These are phyloP conservation scores for Tuber aestivum DNA, from an alignment of 495 filamentous ascomycete genomes.

Conservation along the genomic window DNA sequence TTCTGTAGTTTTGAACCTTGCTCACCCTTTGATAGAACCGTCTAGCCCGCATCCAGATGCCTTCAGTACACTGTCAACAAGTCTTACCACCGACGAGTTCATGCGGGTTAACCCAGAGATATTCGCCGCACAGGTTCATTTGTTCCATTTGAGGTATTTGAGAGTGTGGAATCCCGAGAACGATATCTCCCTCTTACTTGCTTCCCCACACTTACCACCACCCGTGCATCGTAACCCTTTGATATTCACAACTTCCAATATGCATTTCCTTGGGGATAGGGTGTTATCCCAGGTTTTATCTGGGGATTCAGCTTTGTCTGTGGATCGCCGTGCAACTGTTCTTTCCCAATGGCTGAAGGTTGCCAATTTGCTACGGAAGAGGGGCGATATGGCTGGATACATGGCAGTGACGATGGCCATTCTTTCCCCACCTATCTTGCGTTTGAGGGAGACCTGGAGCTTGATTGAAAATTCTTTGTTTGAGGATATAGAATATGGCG, in stretches of 20 bases:
- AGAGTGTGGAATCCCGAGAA: conserved; percentile 40
- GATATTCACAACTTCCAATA: conserved; percentile 41
- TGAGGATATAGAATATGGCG: conserved; percentile 34
- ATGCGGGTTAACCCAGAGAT: conserved; percentile 38
- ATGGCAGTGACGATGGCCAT: conserved; percentile 43
- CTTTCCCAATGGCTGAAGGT: conserved; percentile 42
- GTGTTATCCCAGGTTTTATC: conserved; percentile 41
- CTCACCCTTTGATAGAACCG: conserved; percentile 26
- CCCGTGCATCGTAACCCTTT: conserved; percentile 42
- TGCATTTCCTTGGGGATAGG: conserved; percentile 43
- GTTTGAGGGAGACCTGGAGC: conserved; percentile 43
- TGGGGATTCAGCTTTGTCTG: conserved; percentile 35
- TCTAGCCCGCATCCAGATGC: conserved; percentile 26
- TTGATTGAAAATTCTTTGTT: conserved; percentile 31
- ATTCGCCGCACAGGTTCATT: conserved; percentile 42
- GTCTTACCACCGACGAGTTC: conserved; percentile 40
- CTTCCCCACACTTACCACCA: conserved; percentile 40
- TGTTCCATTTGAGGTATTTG: conserved; percentile 42
- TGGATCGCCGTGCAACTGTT: conserved; percentile 37
- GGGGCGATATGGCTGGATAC: conserved; percentile 43
- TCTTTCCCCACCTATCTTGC: conserved; percentile 42
- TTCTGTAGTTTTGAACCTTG: conserved; percentile 7
- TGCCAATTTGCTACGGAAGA: conserved; percentile 35
- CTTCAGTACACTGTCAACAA: conserved; percentile 32
- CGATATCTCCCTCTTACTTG: conserved; percentile 41